phyloP scores from a whole-genome alignment of 805 yeast genomes.

The Yarrowia keelungensis region DNA sequence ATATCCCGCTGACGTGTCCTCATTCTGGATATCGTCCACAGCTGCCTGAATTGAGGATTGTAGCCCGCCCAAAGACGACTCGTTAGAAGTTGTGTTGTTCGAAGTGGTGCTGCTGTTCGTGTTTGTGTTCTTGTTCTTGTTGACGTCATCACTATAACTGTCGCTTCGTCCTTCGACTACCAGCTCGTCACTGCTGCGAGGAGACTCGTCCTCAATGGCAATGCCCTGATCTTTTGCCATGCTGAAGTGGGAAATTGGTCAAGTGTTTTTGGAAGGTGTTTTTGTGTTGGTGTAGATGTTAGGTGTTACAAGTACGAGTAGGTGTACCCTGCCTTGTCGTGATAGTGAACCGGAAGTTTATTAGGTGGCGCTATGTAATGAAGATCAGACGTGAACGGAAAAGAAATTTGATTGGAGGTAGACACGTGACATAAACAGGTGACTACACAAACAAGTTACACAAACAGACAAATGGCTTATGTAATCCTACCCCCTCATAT shows the following conservation, averaged over 20 bases:
- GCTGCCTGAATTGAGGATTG: conserved; percentile 29
- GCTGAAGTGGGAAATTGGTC: not conserved
- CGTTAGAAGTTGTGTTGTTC: not conserved
- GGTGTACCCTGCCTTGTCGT: too few relatives aligned
- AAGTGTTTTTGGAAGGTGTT: not conserved
- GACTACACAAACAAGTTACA: not conserved
- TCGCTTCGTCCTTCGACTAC: conserved; percentile 6
- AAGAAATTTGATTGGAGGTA: not conserved
- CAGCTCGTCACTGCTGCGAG: conserved; percentile 31
- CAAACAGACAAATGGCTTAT: too few relatives aligned
- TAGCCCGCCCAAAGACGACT: not conserved
- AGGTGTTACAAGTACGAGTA: too few relatives aligned
- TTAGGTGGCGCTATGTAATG: conserved; percentile 2
- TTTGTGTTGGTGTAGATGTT: too few relatives aligned
- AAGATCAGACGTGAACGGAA: too few relatives aligned
- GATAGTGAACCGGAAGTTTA: not conserved
- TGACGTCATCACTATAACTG: too few relatives aligned
- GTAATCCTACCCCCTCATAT: too few relatives aligned
- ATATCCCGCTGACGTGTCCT: conserved; percentile 33
- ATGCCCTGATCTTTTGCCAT: conserved; percentile 17
- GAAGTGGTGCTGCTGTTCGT: not conserved
- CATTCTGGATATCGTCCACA: conserved; percentile 27
- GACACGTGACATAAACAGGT: not conserved
- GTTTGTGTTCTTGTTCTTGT: not conserved
- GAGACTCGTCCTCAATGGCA: conserved; percentile 33